Evolutionary conservation across 208 protist genomes (phyloP).

Genomic region (Acanthamoeba culbertsoni): DNA sequence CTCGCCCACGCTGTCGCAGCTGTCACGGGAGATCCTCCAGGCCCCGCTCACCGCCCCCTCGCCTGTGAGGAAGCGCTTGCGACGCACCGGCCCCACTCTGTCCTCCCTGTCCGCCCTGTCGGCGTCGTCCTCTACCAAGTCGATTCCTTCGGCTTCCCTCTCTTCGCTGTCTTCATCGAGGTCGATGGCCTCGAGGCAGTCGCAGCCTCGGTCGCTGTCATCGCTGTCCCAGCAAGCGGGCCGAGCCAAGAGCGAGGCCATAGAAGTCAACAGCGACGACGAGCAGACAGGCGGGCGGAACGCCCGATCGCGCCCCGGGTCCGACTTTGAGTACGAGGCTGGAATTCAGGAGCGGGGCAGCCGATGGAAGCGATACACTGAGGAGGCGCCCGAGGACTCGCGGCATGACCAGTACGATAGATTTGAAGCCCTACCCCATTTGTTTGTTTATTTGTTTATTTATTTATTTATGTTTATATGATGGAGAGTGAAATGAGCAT

Average conservation of each 20-base stretch:
- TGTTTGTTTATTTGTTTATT: background rate
- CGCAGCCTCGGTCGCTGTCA: background rate
- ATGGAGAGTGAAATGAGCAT: background rate
- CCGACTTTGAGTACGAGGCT: background rate
- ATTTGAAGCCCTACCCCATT: too few relatives aligned
- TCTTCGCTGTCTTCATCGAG: background rate
- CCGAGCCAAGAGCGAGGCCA: background rate
- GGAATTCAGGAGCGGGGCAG: background rate
- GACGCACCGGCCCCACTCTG: background rate
- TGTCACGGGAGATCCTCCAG: background rate
- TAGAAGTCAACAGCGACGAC: background rate
- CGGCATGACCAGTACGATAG: background rate
- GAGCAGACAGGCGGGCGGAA: too few relatives aligned
- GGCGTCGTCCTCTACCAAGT: background rate
- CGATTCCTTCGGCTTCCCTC: background rate
- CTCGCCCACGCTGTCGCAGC: background rate
- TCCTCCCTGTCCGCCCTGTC: background rate
- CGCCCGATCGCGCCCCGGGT: too few relatives aligned
- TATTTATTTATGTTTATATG: background rate
- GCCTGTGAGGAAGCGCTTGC: background rate
- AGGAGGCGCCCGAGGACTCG: background rate
- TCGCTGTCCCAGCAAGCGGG: background rate
- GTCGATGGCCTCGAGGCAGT: too few relatives aligned
- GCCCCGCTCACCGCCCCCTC: background rate
- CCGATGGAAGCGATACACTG: slow-evolving; percentile 27